These are phyloP conservation scores for Chimonanthus salicifolius DNA, from an alignment of 164 flowering plant species.

Conservation along the genomic window DNA sequence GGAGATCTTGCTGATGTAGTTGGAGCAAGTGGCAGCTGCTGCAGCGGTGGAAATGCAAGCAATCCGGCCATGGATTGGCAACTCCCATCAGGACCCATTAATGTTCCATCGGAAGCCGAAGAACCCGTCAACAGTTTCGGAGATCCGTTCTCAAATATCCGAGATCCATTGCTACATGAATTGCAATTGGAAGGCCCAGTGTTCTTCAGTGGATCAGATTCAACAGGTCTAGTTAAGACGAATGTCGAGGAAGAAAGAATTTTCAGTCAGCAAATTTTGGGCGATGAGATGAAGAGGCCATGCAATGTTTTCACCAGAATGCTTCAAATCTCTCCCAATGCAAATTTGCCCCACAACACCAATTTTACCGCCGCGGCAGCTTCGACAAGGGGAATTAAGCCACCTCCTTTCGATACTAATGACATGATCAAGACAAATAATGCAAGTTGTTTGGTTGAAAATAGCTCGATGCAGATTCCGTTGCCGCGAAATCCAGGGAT, in stretches of 20 bases:
- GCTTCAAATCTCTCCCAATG: conserved; percentile 66
- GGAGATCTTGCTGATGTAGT: conserved; percentile 80
- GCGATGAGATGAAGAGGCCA: conserved; percentile 10
- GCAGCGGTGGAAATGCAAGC: conserved; percentile 1
- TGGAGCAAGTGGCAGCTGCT: conserved; percentile 37
- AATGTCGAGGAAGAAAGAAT: background rate
- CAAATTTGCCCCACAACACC: conserved; percentile 20
- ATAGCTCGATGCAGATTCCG: conserved; percentile 55
- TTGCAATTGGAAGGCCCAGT: conserved; percentile 17
- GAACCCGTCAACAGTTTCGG: conserved; percentile 35
- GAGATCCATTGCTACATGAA: conserved; percentile 55
- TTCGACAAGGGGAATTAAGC: conserved; percentile 21
- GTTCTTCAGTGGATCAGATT: conserved; percentile 21
- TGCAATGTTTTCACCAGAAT: conserved; percentile 30
- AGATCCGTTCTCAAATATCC: conserved; percentile 40
- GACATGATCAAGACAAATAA: conserved; percentile 25
- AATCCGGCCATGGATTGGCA: conserved; percentile 21
- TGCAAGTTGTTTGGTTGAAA: conserved; percentile 30
- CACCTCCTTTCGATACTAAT: conserved; percentile 18
- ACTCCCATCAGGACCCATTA: conserved; percentile 25
- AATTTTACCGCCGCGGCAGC: conserved; percentile 11
- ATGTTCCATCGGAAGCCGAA: conserved; percentile 5
- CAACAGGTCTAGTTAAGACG: conserved; percentile 14
- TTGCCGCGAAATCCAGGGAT: conserved; percentile 68
- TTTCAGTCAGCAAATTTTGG: background rate